Percentiles rank a stretch among this genome's conserved stretches.
Evolutionary conservation across 2,329 filamentous ascomycete genomes (phyloP).

Genomic region (Fusarium humuli): DNA sequence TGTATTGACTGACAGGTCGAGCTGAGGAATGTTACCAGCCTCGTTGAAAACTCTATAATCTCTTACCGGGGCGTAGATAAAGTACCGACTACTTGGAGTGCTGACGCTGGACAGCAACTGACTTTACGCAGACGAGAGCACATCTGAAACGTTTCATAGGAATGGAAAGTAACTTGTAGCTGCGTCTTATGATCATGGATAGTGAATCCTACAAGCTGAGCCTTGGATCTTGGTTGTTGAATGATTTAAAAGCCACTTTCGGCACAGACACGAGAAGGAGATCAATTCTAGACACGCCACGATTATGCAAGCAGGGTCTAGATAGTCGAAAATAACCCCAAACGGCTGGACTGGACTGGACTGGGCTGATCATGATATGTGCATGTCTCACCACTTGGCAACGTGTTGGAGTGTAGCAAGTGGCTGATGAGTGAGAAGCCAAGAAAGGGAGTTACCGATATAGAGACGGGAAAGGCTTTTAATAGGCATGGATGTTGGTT

Average conservation of each 20-base stretch:
- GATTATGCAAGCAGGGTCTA: conserved; percentile 16
- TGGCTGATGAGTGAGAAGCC: conserved; percentile 14
- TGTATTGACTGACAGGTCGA: not conserved
- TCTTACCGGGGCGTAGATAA: conserved; percentile 8
- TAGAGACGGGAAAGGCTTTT: conserved; percentile 19
- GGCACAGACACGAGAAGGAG: not conserved
- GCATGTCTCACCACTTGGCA: conserved; percentile 25
- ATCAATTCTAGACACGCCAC: not conserved
- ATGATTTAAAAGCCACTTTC: not conserved
- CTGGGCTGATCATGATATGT: conserved; percentile 11
- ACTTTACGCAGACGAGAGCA: not conserved
- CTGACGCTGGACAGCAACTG: conserved; percentile 20
- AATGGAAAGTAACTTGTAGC: conserved; percentile 13
- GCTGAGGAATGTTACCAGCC: conserved; percentile 4
- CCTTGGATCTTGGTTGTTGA: not conserved
- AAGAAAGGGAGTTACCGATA: conserved; percentile 13
- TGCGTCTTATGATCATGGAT: conserved; percentile 9
- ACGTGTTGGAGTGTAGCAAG: conserved; percentile 3
- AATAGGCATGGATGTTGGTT: conserved; percentile 2
- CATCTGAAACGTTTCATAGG: conserved; percentile 37
- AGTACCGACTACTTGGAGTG: conserved; percentile 5
- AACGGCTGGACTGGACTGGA: not conserved
- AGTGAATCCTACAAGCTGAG: not conserved
- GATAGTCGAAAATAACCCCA: not conserved
- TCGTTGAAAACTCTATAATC: not conserved